Percentiles rank a stretch among this genome's conserved stretches.
Conservation (phyloP, 108 stramenopile species). For the Nannochloropsis salina region DNA sequence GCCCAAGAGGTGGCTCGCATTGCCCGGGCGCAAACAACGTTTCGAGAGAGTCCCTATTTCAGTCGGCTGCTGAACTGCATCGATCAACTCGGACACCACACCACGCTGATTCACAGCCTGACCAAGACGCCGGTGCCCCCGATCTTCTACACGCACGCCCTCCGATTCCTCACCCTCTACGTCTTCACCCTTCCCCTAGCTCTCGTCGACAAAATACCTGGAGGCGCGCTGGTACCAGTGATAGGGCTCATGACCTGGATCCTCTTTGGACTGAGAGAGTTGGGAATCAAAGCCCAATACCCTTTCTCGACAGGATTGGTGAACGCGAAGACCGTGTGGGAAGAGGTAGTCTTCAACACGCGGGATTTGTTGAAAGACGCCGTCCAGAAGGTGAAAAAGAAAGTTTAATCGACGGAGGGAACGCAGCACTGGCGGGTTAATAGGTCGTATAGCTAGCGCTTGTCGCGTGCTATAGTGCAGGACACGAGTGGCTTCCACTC, state of each 20-base stretch:
- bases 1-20: not conserved
- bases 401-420: not conserved
- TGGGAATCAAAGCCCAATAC: not conserved
- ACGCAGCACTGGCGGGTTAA: not conserved
- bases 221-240: not conserved
- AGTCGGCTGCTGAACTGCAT: conserved; percentile 10
- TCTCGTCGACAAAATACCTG: not conserved
- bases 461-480: not conserved
- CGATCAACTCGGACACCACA: not conserved
- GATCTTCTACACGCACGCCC: conserved; percentile 8
- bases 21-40: not conserved
- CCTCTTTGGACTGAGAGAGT: conserved; percentile 11
- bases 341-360: not conserved
- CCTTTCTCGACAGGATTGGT: not conserved
- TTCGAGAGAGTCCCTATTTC: not conserved
- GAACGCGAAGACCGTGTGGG: not conserved
- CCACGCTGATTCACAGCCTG: not conserved
- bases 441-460: not conserved
- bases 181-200: conserved; percentile 16
- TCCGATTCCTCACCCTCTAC: conserved; percentile 17
- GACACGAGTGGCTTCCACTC: not conserved
- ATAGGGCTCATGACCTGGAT: not conserved
- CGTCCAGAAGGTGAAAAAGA: not conserved
- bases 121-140: not conserved
- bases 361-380: not conserved